Percentiles rank a stretch among this genome's conserved stretches.
phyloP scores from a whole-genome alignment of 78 protist species.

The Dictyostelium capitatum region DNA sequence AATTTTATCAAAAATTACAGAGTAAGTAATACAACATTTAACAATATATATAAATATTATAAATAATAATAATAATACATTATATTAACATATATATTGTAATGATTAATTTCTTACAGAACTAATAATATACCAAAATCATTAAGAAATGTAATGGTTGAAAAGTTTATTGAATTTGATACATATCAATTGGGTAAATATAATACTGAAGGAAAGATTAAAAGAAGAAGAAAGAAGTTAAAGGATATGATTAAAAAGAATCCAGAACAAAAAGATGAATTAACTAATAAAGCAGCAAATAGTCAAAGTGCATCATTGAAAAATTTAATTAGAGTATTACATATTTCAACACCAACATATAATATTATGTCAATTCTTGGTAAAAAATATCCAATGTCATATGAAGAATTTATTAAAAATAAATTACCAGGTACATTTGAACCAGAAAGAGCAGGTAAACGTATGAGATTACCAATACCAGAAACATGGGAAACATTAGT shows the following conservation, averaged over 20 bases:
- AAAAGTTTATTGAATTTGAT: conserved; percentile 87
- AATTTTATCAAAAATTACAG: conserved; percentile 41
- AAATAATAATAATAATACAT: too few species aligned
- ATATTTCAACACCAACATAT: conserved; percentile 85
- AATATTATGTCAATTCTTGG: conserved; percentile 90
- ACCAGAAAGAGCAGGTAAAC: conserved; percentile 79
- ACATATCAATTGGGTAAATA: conserved; percentile 93
- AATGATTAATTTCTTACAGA: neutral
- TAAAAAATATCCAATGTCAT: conserved; percentile 86
- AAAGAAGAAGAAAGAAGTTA: conserved; percentile 81
- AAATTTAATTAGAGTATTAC: conserved; percentile 88
- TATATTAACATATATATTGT: neutral
- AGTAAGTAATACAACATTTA: conserved; percentile 26
- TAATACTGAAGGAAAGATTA: conserved; percentile 87
- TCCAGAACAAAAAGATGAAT: conserved; percentile 25
- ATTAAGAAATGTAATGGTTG: conserved; percentile 89
- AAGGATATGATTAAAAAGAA: conserved; percentile 65
- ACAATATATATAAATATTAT: neutral
- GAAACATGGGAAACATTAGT: conserved; percentile 94
- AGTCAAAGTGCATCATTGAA: conserved; percentile 83
- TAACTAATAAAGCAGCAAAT: neutral
- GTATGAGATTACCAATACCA: conserved; percentile 91
- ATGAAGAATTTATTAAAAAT: conserved; percentile 64
- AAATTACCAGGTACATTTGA: conserved; percentile 87
- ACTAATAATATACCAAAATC: conserved; percentile 81